These are phyloP conservation scores for Apiotrichum domesticum DNA, from an alignment of 1,284 basidiomycete species.

Conservation along the genomic window DNA sequence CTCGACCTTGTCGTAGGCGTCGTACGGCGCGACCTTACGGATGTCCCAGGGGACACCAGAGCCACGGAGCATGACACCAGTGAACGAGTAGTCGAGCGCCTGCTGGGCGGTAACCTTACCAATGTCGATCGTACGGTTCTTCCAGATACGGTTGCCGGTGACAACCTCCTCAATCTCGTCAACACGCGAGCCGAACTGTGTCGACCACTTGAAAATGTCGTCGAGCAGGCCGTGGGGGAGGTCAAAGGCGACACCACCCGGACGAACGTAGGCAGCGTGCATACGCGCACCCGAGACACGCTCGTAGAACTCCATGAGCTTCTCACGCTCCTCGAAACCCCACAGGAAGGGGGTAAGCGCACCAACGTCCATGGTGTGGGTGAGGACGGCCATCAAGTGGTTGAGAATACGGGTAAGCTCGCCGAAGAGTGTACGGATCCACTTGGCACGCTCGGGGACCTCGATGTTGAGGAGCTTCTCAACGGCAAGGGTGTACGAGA, in stretches of 20 bases:
- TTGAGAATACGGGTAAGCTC: conserved; percentile 96
- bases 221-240: conserved; percentile 92
- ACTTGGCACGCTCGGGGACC: conserved; percentile 96
- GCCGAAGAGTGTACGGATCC: conserved; percentile 96
- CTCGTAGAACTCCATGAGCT: conserved; percentile 99
- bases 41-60: conserved; percentile 95
- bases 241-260: conserved; percentile 97
- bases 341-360: conserved; percentile 97
- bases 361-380: conserved; percentile 69
- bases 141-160: conserved; percentile 97
- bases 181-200: conserved; percentile 75
- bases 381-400: conserved; percentile 96
- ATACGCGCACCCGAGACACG: conserved; percentile 96
- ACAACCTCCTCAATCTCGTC: conserved; percentile 99
- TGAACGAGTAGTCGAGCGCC: conserved; percentile 89
- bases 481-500: conserved; percentile 93
- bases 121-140: conserved; percentile 84
- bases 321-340: conserved; percentile 99
- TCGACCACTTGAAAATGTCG: conserved; percentile 97
- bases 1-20: conserved; percentile 96
- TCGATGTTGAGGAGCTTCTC: conserved; percentile 98
- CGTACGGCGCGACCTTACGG: conserved; percentile 86
- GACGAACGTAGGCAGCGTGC: conserved; percentile 96
- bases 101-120: conserved; percentile 87
- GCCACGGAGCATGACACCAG: conserved; percentile 94